Evolutionary conservation across 257 asterid genomes (phyloP).

Genomic region (Lycium barbarum): DNA sequence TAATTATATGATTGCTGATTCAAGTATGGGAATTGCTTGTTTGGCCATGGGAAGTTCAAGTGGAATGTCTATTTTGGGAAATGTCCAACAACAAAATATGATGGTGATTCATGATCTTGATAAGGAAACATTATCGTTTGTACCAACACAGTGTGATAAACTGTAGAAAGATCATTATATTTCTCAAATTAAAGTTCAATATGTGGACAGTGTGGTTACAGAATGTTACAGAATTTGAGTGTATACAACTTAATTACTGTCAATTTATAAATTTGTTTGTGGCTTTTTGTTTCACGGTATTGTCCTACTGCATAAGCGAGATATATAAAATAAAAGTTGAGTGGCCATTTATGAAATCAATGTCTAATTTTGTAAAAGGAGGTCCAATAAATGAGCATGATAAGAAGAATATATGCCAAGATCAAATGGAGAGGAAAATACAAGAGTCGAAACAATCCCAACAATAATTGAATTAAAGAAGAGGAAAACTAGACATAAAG

Average conservation of each 20-base stretch:
- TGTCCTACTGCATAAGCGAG: neutral
- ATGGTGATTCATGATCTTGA: constrained; percentile 74
- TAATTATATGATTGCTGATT: constrained; percentile 71
- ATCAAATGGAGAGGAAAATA: neutral
- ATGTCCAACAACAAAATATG: constrained; percentile 82
- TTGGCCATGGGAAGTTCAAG: constrained; percentile 82
- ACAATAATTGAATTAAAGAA: neutral
- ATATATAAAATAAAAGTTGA: neutral
- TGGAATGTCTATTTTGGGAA: constrained; percentile 88
- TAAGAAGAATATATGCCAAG: too few species aligned
- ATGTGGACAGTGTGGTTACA: neutral
- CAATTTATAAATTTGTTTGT: neutral
- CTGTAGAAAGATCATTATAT: constrained; percentile 17
- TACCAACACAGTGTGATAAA: constrained; percentile 49
- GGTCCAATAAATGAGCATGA: neutral
- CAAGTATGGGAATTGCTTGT: constrained; percentile 65
- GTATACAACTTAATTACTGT: neutral
- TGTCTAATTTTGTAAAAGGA: too few species aligned
- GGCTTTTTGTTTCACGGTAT: neutral
- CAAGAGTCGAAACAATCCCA: neutral
- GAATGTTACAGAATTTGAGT: neutral
- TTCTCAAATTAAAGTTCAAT: neutral
- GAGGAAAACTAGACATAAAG: neutral
- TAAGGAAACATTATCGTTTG: constrained; percentile 67
- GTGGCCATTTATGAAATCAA: too few species aligned